Evolutionary conservation across 805 yeast genomes (phyloP), one percentile per base, ranked within the genome.

Genomic region (Candida verbasci): DNA sequence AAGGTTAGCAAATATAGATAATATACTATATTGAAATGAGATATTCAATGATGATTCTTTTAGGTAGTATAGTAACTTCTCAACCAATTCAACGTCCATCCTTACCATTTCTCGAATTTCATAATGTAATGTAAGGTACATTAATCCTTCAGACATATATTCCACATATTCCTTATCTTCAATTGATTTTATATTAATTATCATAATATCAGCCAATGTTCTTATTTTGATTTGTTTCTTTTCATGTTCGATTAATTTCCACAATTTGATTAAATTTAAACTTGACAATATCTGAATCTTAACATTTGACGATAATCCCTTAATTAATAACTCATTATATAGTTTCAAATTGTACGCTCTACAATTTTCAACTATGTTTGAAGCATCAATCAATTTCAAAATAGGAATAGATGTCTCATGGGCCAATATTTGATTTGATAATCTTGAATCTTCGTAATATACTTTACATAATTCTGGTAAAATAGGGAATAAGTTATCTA

Each of bases 241-340:
- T 12, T 39, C 34, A 11, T 32, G 12, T 28, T 68, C 62, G 0
- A 73, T 54, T 38, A 70, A 65, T 34, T 70, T 69, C 84, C 84
- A 79, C 2, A 77, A 54, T 50, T 80, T 80, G 6, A 76, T 56
- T n/a, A 77, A 47, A 3, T 72, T 71, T 25, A 78, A 48, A 0
- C 72, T 62, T 0, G 79, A 58, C 9, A 66, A 48, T 7, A 64
- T 35, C 34, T 55, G 55, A n/a, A 60, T 44, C 15, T 52, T 49
- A 0, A 38, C 10, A 21, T 33, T 28, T 29, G 46, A 27, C 5
- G 37, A 39, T 9, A 68, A 39, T 0, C 72, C 69, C 26, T 55
- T 50, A 15, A 70, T 53, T 16, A 78, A 49, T 0, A 73, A 46
- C 4, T 55, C 49, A 24, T 67, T 41, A 51, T 72, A 80, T 31